Evolutionary conservation across 257 asterid genomes (phyloP).

Genomic region (Solanum sejunctum): DNA sequence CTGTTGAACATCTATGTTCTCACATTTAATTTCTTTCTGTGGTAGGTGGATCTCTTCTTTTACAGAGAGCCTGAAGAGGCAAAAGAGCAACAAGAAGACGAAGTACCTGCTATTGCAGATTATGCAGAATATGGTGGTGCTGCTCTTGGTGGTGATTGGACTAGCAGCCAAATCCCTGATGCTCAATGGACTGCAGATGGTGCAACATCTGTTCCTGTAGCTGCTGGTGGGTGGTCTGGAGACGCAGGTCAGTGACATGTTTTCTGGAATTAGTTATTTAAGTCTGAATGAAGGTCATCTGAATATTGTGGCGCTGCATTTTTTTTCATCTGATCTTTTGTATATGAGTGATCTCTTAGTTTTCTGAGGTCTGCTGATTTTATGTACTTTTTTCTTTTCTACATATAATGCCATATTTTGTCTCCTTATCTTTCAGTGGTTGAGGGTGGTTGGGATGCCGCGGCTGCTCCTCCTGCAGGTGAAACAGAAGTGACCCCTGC

Average conservation of each 20-base stretch:
- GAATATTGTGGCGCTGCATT: neutral
- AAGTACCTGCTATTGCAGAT: slow-evolving; percentile 21
- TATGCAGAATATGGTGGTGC: slow-evolving; percentile 21
- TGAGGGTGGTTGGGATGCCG: neutral
- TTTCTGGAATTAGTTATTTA: neutral
- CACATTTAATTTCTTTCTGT: neutral
- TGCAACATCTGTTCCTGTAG: slow-evolving; percentile 8
- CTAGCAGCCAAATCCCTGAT: slow-evolving; percentile 33
- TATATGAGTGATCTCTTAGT: neutral
- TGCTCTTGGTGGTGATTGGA: slow-evolving; percentile 28
- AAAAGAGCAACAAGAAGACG: slow-evolving; percentile 33
- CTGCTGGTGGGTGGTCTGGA: slow-evolving; percentile 20
- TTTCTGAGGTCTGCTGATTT: neutral
- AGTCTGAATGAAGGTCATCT: neutral
- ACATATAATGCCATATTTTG: neutral
- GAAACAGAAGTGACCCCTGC: neutral
- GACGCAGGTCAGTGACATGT: slow-evolving; percentile 17
- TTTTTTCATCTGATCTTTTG: neutral
- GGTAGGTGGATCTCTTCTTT: slow-evolving; percentile 31
- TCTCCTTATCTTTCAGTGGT: neutral
- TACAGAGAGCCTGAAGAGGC: slow-evolving; percentile 19
- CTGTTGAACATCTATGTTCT: neutral
- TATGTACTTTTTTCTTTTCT: neutral
- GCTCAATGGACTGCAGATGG: slow-evolving; percentile 25
- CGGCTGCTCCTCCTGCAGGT: neutral